A percentile compares a stretch with the other conserved stretches of the same genome.
Evolutionary conservation across 495 filamentous ascomycete species (phyloP).

Genomic region (Neurospora sp.): DNA sequence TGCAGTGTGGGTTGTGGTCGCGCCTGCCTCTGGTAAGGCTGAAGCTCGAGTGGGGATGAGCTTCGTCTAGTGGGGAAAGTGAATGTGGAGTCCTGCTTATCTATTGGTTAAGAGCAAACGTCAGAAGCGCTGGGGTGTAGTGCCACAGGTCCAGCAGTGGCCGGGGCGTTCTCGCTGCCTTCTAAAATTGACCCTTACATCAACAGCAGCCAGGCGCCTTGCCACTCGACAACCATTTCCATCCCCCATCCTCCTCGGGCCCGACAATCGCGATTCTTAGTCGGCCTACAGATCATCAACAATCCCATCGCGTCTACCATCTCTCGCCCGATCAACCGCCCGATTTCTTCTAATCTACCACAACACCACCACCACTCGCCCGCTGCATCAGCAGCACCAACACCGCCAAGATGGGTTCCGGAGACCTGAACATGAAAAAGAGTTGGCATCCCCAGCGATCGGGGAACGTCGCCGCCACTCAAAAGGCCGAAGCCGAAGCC

Average conservation of each 20-base stretch:
- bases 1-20: background rate
- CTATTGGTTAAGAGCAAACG: constrained; percentile 4
- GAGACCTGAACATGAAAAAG: constrained; percentile 93
- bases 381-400: constrained; percentile 10
- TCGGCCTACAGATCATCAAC: background rate
- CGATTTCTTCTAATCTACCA: background rate
- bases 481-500: constrained; percentile 65
- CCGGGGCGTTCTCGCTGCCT: background rate
- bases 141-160: background rate
- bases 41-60: constrained; percentile 7
- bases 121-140: background rate
- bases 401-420: constrained; percentile 57
- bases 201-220: background rate
- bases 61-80: background rate
- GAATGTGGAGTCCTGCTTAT: constrained; percentile 17
- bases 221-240: background rate
- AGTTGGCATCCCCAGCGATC: constrained; percentile 64
- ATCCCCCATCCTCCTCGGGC: background rate
- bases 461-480: constrained; percentile 25
- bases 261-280: background rate
- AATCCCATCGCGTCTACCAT: background rate
- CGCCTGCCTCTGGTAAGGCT: constrained; percentile 11
- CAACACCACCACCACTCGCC: background rate
- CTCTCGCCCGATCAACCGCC: background rate
- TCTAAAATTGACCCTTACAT: background rate